These are phyloP conservation scores for Ramaria rubella DNA, from an alignment of 768 basidiomycete species.

Conservation along the genomic window DNA sequence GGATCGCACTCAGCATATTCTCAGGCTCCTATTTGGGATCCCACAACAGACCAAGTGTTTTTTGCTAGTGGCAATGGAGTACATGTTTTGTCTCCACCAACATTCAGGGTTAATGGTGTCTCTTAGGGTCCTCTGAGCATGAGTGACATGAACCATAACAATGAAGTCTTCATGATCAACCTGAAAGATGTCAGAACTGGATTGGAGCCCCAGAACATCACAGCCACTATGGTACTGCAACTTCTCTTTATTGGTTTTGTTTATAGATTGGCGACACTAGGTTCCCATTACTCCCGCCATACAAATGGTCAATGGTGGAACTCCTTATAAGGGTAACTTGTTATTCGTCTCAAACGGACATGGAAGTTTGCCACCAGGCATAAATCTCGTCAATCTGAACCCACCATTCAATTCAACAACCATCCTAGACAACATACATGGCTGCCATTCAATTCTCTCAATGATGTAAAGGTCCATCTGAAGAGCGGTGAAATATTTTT, in stretches of 20 bases:
- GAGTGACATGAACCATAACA: conserved; percentile 59
- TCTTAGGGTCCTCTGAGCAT: conserved; percentile 45
- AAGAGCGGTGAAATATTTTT: conserved; percentile 62
- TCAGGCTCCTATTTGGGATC: conserved; percentile 61
- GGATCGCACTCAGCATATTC: too few species aligned
- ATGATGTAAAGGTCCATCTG: conserved; percentile 72
- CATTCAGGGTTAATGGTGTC: background rate
- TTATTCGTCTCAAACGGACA: conserved; percentile 64
- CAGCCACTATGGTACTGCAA: conserved; percentile 33
- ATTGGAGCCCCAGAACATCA: conserved; percentile 38
- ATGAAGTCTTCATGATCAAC: conserved; percentile 54
- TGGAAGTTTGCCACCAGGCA: conserved; percentile 51
- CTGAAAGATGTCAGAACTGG: conserved; percentile 46
- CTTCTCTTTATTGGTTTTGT: conserved; percentile 6
- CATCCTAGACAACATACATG: conserved; percentile 72
- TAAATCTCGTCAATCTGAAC: conserved; percentile 58
- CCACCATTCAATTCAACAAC: conserved; percentile 62
- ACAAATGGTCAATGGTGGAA: conserved; percentile 72
- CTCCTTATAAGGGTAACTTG: conserved; percentile 50
- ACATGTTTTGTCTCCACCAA: background rate
- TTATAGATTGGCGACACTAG: conserved; percentile 32
- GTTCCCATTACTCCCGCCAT: conserved; percentile 50
- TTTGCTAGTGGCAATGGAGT: conserved; percentile 65
- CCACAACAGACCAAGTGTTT: conserved; percentile 62
- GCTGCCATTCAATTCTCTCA: conserved; percentile 78